Evolutionary conservation across 2,329 filamentous ascomycete species (phyloP).

Genomic region (Aspergillus quadricinctus): DNA sequence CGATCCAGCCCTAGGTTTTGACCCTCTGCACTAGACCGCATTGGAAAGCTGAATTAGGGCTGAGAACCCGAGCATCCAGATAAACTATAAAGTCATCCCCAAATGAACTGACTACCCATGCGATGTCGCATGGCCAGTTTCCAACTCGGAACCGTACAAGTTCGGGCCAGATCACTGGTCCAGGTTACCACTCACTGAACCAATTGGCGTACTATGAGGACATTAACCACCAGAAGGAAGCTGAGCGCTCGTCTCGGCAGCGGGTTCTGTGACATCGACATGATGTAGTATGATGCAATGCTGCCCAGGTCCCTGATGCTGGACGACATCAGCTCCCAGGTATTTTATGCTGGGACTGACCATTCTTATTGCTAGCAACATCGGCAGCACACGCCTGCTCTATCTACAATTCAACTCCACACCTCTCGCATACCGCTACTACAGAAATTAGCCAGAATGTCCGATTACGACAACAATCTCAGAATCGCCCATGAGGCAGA

Average conservation of each 20-base stretch:
- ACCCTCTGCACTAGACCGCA: constrained; percentile 19
- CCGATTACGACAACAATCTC: constrained; percentile 22
- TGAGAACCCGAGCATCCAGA: not conserved
- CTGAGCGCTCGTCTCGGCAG: not conserved
- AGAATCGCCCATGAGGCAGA: constrained; percentile 32
- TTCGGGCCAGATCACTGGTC: not conserved
- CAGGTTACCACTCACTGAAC: not conserved
- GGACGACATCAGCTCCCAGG: not conserved
- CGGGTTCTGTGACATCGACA: constrained; percentile 25
- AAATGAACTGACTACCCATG: not conserved
- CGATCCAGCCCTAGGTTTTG: constrained; percentile 25
- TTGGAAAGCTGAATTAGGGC: constrained; percentile 20
- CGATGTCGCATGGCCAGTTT: not conserved
- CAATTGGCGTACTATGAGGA: not conserved
- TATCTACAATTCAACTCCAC: not conserved
- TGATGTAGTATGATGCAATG: constrained; percentile 35
- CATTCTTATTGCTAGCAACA: not conserved
- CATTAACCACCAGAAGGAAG: not conserved
- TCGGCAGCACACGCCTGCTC: not conserved
- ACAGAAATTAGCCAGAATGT: constrained; percentile 13
- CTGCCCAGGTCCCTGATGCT: not conserved
- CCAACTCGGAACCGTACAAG: not conserved
- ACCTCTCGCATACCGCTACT: not conserved
- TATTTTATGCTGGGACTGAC: not conserved
- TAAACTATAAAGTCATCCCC: constrained; percentile 3